phyloP scores from a whole-genome alignment of 192 early-diverging fungal species.

The Physocladia obscura region DNA sequence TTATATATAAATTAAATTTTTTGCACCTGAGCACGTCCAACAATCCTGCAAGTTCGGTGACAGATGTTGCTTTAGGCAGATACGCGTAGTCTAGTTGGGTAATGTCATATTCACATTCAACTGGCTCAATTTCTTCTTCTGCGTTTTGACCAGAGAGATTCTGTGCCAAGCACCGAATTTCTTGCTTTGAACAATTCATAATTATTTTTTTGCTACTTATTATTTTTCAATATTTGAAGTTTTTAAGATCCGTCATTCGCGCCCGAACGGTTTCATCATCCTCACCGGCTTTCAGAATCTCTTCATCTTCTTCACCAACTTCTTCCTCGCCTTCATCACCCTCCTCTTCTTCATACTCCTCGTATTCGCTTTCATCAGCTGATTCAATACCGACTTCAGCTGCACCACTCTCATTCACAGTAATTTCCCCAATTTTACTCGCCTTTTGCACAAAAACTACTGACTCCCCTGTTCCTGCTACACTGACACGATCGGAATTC shows the following conservation, averaged over 20 bases:
- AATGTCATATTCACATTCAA: conserved; percentile 5
- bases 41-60: conserved; percentile 1
- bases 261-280: conserved; percentile 9
- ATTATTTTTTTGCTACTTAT: neutral
- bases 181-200: neutral
- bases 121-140: neutral
- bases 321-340: conserved; percentile 41
- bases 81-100: conserved; percentile 13
- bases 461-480: neutral
- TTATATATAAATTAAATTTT: neutral
- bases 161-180: neutral
- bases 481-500: neutral
- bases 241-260: conserved; percentile 19
- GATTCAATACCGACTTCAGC: conserved; percentile 22
- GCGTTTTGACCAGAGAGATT: neutral
- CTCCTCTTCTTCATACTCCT: conserved; percentile 38
- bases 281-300: conserved; percentile 9
- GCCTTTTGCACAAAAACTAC: no score
- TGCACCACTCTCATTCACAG: conserved; percentile 24
- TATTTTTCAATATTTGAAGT: neutral
- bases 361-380: conserved; percentile 31
- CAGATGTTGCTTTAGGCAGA: neutral
- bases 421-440: conserved; percentile 8
- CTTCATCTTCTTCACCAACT: conserved; percentile 36
- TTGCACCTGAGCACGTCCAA: conserved; percentile 12